Base-by-base conservation (phyloP, 2,329 filamentous ascomycete genomes). In the Diplocarpon rosae region DNA sequence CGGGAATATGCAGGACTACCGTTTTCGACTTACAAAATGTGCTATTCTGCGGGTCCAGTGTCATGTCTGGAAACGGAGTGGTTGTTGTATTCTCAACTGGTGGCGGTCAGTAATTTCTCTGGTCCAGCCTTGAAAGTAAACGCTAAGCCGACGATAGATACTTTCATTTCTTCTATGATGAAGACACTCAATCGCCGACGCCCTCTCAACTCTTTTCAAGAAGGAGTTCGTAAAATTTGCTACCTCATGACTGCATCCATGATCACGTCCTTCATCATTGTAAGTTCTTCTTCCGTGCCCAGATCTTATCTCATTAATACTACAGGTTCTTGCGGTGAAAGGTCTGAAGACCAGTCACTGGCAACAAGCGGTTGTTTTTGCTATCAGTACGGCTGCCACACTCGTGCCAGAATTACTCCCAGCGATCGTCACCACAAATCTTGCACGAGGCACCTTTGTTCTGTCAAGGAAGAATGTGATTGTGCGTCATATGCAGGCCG, bases 321-420 rank as follows among this genome's bases (percentile, higher is more conserved):
- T 8, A 15, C 31, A 43, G 40, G 36, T 47, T 28, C 16, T 45
- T 10, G 37, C 41, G 28, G 20, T 47, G 2, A 50, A 40, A 20
- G 41, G 44, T 12, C 11, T 8, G 2, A 34, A 27, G 12, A 47
- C 33, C 8, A 8, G 16, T 8, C 13, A 45, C 29, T 47, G 37
- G 44, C 10, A 35, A 20, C 17, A 42, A 13, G 37, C 44, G 1
- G 33, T 34, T 6, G 29, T 31, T 24, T 50, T 47, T 29, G 37
- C 42, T 17, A 15, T 43, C 3, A 31, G 35, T 15, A 39, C 43
- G 16, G 47, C 44, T 30, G 44, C 42, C 3, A 36, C 44, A 10
- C 28, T 50, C 20, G 24, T 50, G 12, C 47, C 47, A 12, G 40
- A 46, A 20, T 15, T 47, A 37, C 37, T 50, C n/a, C 41, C 47